Evolutionary conservation across 2,329 filamentous ascomycete genomes (phyloP).

Genomic region (Mollisia scopiformis): DNA sequence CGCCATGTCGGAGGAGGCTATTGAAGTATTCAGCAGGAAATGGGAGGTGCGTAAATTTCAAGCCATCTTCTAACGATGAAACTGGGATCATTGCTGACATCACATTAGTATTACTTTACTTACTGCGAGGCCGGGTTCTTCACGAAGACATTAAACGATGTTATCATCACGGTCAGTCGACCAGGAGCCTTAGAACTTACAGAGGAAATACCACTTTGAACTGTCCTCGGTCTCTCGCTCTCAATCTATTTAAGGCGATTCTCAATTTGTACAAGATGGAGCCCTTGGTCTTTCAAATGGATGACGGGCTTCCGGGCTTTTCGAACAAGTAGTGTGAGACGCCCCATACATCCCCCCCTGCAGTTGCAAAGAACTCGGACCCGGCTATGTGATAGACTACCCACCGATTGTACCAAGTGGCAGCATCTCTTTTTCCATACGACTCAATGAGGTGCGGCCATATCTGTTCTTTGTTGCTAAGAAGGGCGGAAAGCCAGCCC

Average conservation of each 20-base stretch:
- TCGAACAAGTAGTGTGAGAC: slow-evolving; percentile 69
- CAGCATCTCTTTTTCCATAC: slow-evolving; percentile 62
- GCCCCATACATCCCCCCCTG: slow-evolving; percentile 69
- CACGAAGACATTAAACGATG: not conserved
- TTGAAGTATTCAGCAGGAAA: not conserved
- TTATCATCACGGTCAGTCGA: slow-evolving; percentile 1
- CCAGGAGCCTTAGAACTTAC: not conserved
- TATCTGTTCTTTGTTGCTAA: slow-evolving; percentile 58
- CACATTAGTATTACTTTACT: slow-evolving; percentile 1
- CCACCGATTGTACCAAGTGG: slow-evolving; percentile 71
- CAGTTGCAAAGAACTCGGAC: slow-evolving; percentile 68
- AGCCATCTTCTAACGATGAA: no score
- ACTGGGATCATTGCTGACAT: not conserved
- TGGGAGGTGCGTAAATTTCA: not conserved
- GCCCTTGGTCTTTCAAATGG: no score
- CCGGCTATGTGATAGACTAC: slow-evolving; percentile 75
- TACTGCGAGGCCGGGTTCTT: slow-evolving; percentile 1
- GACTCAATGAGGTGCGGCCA: slow-evolving; percentile 68
- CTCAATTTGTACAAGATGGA: no score
- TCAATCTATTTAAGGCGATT: no score
- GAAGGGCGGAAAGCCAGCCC: slow-evolving; percentile 67
- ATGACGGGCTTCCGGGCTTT: slow-evolving; percentile 44
- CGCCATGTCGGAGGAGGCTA: not conserved
- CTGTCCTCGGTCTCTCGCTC: no score
- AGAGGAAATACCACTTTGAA: not conserved